Base-by-base conservation (phyloP, 2,329 filamentous ascomycete genomes). In the Boeremia lycopersici region DNA sequence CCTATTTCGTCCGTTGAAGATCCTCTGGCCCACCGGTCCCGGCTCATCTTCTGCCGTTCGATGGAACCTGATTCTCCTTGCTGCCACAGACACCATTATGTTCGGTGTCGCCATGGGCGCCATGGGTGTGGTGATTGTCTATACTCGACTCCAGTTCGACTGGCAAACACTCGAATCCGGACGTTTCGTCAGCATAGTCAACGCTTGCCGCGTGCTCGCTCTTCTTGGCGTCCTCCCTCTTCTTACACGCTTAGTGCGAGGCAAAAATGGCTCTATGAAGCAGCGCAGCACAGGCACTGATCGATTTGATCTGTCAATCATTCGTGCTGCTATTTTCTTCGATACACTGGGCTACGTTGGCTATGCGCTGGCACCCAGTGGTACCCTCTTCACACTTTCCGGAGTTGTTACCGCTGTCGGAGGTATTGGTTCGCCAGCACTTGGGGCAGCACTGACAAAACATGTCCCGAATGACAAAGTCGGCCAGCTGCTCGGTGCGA, bases 401-500 rank as follows among this genome's bases (percentile, higher is more conserved):
- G 93, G 91, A 42, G 79, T 90, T 39, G 65, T 93, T 15, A 88
- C 91, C 1, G 83, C 91, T 0, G 77, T 96, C 34, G 93, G 93
- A 23, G 93, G 93, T 1, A 87, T 98, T 40, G 93, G 89, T 0
- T 89, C 88, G 31, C 93, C 95, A 1, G 95, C 90, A 0, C 81
- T 96, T 44, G 91, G 96, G 69, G 88, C 90, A 1, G 84, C 89
- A 0, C 79, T 97, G 45, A 97, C 92, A 17, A 98, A 97, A 72
- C 95, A 98, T 73, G 88, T 98, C 0, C 91, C 93, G 0, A 81
- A 86, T 0, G 89, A 95, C 60, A 84, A 85, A 41, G 88, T 95
- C 0, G 95, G 95, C 0, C 87, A 95, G 72, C 79, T 98, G n/a
- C 82, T 99, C 0, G 95, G 95, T 19, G 93, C 92, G 1, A 89